Percentiles rank a stretch among this genome's conserved stretches.
Conservation (phyloP, 1,284 basidiomycete genomes). For the Irpex rosettiformis region DNA sequence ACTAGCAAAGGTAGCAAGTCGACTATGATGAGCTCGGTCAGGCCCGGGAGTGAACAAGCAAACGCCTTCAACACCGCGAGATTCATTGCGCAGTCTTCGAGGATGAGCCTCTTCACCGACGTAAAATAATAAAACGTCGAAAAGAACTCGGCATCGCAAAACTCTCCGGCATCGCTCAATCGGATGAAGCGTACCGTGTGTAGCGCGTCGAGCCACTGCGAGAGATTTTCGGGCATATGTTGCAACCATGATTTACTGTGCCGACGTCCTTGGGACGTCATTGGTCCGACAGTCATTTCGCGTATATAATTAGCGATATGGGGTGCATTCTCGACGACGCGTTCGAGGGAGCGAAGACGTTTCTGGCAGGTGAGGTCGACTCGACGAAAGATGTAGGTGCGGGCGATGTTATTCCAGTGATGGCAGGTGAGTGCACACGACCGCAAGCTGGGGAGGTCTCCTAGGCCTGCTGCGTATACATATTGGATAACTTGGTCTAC, state of each 20-base stretch:
- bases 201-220: background rate
- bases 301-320: slow-evolving; percentile 3
- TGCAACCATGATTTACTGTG: background rate
- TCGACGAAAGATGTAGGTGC: slow-evolving; percentile 5
- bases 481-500: slow-evolving; percentile 3
- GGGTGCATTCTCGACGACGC: background rate
- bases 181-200: slow-evolving; percentile 3
- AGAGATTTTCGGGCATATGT: slow-evolving; percentile 1
- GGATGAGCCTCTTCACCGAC: slow-evolving; percentile 2
- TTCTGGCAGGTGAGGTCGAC: background rate
- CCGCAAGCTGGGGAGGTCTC: background rate
- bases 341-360: background rate
- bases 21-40: slow-evolving; percentile 1
- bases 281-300: slow-evolving; percentile 4
- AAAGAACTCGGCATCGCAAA: slow-evolving; percentile 10
- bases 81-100: slow-evolving; percentile 10
- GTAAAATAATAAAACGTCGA: background rate
- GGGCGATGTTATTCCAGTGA: slow-evolving; percentile 4
- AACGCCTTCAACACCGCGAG: slow-evolving; percentile 4
- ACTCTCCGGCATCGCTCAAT: slow-evolving; percentile 7
- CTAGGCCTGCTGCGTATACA: background rate
- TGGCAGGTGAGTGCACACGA: slow-evolving; percentile 2
- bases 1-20: slow-evolving; percentile 8
- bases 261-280: background rate
- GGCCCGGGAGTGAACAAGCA: slow-evolving; percentile 7